Conservation (phyloP, 768 basidiomycete species). For the Agrocybe chaxingu region DNA sequence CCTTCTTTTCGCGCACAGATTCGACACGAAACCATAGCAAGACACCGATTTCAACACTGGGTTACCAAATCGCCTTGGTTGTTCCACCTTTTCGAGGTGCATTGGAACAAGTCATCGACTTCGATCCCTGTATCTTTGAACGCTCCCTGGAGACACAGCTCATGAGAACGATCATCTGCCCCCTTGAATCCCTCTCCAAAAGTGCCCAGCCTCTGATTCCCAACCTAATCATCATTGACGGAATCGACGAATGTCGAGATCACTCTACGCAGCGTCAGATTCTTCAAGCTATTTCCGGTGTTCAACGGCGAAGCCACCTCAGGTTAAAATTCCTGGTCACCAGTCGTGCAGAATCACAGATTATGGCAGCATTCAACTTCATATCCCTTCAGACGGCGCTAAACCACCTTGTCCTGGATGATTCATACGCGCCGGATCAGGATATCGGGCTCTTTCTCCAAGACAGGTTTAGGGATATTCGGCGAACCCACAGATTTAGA, state of each 20-base stretch:
- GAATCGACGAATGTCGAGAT: slow-evolving; percentile 8
- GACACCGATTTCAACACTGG: neutral
- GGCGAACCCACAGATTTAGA: no score
- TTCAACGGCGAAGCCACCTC: neutral
- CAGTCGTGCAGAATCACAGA: slow-evolving; percentile 5
- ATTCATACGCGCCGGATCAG: neutral
- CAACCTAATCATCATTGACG: slow-evolving; percentile 7
- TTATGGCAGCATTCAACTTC: neutral
- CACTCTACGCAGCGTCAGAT: slow-evolving; percentile 3
- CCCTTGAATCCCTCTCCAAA: neutral
- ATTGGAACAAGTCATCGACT: neutral
- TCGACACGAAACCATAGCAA: neutral
- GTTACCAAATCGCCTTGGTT: neutral
- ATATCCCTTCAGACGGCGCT: neutral
- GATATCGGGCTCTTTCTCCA: no score
- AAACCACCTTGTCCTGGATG: neutral
- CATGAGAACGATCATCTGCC: neutral
- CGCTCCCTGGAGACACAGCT: neutral
- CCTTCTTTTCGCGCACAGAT: neutral
- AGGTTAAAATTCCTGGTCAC: slow-evolving; percentile 6
- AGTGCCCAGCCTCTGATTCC: neutral
- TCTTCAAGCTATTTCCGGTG: neutral
- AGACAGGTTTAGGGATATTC: no score
- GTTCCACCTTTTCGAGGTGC: neutral
- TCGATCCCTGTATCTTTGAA: neutral